Evolutionary conservation across 2,329 filamentous ascomycete species (phyloP), one percentile per base, ranked within the genome.

Genomic region (Fusarium xyrophilum): DNA sequence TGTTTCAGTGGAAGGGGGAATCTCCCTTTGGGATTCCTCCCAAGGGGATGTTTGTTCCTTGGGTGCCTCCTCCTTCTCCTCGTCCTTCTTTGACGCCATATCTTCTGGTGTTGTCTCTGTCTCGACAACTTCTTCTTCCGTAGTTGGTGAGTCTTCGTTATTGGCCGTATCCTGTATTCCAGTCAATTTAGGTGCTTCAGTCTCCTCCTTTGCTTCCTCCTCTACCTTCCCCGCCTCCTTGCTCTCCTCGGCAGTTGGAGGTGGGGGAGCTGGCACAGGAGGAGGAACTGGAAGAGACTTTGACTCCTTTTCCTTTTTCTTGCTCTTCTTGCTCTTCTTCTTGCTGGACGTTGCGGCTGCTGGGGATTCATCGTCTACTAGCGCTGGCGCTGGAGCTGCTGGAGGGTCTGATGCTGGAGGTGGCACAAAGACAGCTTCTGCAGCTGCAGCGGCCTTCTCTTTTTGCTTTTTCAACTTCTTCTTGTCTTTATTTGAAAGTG

Each of bases 291-390:
- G 27, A 23, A 42, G 38, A 46, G 50, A 38, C 42, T 63, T 64
- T 52, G 57, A 44, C 12, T 67, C 56, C 15, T 54, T 63, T 17
- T 69, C 50, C 32, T 61, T 63, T 52, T 70, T 71, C 70, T 74
- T 76, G 28, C 30, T 53, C 65, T 73, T 76, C 65, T 75, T 75
- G n/a, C 13, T 60, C 42, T 60, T 67, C 50, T 67, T 67, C 58
- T 65, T 70, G 35, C 44, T 28, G 39, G 71, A 55, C 28, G 70
- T 48, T 46, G 67, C 25, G 33, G 28, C 12, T 46, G 30, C 17
- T 53, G 59, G 21, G 12, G 44, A 35, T 38, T 68, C 54, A 28
- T 67, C 65, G 44, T 59, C 59, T 27, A 42, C 62, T 50, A 39
- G 52, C 33, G n/a, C n/a, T 23, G 50, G 48, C 25, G 25, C 56